These are phyloP conservation scores for Collybia nuda DNA, from an alignment of 768 basidiomycete genomes.

Conservation along the genomic window DNA sequence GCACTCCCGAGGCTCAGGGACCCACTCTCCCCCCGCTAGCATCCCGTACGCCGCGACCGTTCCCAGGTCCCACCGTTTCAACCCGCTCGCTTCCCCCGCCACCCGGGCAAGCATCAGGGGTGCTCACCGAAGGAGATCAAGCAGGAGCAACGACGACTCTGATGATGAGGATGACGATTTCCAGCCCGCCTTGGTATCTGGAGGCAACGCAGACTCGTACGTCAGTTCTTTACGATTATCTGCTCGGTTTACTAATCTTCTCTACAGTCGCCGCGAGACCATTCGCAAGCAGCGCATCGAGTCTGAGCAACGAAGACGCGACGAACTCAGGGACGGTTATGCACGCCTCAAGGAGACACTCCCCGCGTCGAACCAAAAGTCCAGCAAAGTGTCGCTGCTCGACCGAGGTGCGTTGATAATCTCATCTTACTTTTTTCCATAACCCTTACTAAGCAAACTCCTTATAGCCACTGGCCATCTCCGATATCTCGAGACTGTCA, in stretches of 20 bases:
- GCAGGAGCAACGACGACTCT: slow-evolving; percentile 61
- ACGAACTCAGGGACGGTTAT: slow-evolving; percentile 92
- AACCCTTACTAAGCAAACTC: slow-evolving; percentile 8
- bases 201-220: slow-evolving; percentile 55
- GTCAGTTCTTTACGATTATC: slow-evolving; percentile 14
- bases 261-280: slow-evolving; percentile 68
- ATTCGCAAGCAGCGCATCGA: slow-evolving; percentile 92
- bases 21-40: slow-evolving; percentile 42
- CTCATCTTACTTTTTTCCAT: slow-evolving; percentile 5
- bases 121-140: slow-evolving; percentile 41
- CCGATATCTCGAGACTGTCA: slow-evolving; percentile 81
- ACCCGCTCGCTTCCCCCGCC: slow-evolving; percentile 64
- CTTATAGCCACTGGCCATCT: slow-evolving; percentile 77
- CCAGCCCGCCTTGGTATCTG: slow-evolving; percentile 44
- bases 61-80: slow-evolving; percentile 77
- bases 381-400: slow-evolving; percentile 87
- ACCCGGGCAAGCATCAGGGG: slow-evolving; percentile 52
- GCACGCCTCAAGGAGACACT: slow-evolving; percentile 87
- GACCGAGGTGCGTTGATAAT: slow-evolving; percentile 63
- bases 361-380: slow-evolving; percentile 88
- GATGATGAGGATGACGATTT: slow-evolving; percentile 80
- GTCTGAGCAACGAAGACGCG: slow-evolving; percentile 88
- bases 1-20: slow-evolving; percentile 71
- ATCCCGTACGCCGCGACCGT: slow-evolving; percentile 59
- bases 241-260: not conserved